Base-by-base conservation (phyloP, 495 filamentous ascomycete species). In the Pseudevernia furfuracea region DNA sequence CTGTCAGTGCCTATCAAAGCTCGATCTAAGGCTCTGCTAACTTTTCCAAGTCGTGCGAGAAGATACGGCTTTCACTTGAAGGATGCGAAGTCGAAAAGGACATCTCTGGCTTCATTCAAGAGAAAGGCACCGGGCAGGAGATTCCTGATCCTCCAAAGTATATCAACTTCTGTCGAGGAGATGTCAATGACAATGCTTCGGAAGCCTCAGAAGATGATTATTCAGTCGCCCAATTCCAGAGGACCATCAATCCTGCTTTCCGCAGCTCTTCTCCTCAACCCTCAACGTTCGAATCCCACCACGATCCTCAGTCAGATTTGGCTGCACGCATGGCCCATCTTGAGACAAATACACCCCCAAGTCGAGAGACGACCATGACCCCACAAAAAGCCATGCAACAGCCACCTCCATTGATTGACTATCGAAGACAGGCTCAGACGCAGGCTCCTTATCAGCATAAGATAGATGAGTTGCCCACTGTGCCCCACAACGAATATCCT, bases 81-180 rank as follows among this genome's bases (percentile, higher is more conserved):
- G 87, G 89, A 68, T 95, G 93, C 76, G 95, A 97, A 67, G 94
- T 99, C 0, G 91, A 96, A 73, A 96, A 94, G 73, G 95, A 99
- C 72, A 97, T 99, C 61, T 77, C 84, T 11, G 79, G 74, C 60
- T 99, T 99, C 78, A 97, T 99, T 75, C 87, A 83, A 66, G 92
- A 96, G 52, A 81, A 76, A 68, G 92, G 92, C 37, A 99, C 95
- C 7, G 94, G 94, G 37, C 90, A 97, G 73, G 94, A 97, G 70
- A 99, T 99, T 56, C 95, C 95, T 23, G 95, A 96, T 73, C 85
- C 95, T 34, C 95, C 95, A 44, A 96, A 90, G 75, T 99, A 96
- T 74, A 96, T 99, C 82, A 96, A 99, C 79, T 99, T 96, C 76
- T 92, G 90, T 73, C 89, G 94, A 25, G 94, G 95, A 8, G 94